Base-by-base conservation (phyloP, 2,329 filamentous ascomycete species). In the Aureobasidium vineae region DNA sequence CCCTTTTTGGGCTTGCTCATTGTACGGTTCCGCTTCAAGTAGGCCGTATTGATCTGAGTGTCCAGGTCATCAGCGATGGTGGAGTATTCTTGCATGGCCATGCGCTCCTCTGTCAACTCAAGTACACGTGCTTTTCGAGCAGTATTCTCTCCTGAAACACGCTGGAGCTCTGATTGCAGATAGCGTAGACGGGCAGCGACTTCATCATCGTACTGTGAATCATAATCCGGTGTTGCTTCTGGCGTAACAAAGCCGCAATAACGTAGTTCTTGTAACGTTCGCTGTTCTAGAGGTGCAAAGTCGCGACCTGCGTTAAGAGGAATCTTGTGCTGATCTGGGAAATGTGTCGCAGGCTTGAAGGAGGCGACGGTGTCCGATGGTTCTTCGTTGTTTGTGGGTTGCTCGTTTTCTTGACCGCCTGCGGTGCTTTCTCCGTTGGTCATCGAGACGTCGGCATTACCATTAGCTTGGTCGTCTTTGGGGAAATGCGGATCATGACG, bases 1-100 rank as follows among this genome's bases (percentile, higher is more conserved):
- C 89, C 82, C 75, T 96, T 94, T 36, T 83, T 82, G 66, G 77
- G 88, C 92, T 81, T 98, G 96, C 76, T 93, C 91, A 98, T 89
- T 0, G 92, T 97, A 54, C 95, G 88, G 33, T 94, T 98, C 28
- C 95, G 90, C 80, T 99, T 99, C 52, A 96, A 87, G 75, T 98
- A 99, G 3, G 95, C 94, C 61, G 91, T 89, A 75, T 98, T 93
- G 49, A 98, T 92, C 76, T 98, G 95, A 49, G 88, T 88, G 81
- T 99, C 95, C 26, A 99, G 87, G 76, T 99, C 95, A 75, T 99
- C 95, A 60, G 96, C 89, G 72, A 99, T 99, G 66, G 92, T 97
- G 76, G 89, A 90, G 81, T 97, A 99, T 76, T 99, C 95, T 75
- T 99, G 95, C 79, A 95, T 89, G 0, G 95, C 95, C 86, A 99